Evolutionary conservation across 2,329 filamentous ascomycete genomes (phyloP).

Genomic region (Alternaria tenuissima): DNA sequence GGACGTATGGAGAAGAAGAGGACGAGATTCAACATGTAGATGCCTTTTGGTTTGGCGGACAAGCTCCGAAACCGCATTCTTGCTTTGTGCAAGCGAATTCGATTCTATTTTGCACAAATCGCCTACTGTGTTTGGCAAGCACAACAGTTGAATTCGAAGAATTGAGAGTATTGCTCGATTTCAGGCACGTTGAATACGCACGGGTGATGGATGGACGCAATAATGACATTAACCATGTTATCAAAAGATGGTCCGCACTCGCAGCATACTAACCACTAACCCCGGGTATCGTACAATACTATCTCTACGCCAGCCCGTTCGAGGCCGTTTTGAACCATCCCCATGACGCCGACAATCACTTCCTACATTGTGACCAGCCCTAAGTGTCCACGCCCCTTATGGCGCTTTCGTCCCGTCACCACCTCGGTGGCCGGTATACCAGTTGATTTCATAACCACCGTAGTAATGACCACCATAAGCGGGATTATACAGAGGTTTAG

Average conservation of each 20-base stretch:
- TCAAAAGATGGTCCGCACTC: neutral
- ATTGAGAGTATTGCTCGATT: neutral
- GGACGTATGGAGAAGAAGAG: conserved; percentile 92
- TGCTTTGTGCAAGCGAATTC: neutral
- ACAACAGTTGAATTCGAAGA: neutral
- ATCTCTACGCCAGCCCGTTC: neutral
- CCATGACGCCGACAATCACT: neutral
- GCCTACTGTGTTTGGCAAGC: neutral
- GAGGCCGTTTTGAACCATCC: neutral
- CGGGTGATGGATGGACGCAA: neutral
- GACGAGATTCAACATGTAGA: conserved; percentile 88
- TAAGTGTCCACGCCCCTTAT: neutral
- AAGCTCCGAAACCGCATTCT: neutral
- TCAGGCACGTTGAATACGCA: neutral
- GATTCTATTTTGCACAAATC: neutral
- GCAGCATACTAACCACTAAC: neutral
- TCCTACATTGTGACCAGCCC: neutral
- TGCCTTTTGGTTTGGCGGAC: neutral
- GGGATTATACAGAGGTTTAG: neutral
- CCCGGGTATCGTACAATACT: conserved; percentile 5
- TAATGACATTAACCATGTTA: neutral
- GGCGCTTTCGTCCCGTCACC: neutral
- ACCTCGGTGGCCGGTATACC: neutral
- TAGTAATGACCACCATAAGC: neutral
- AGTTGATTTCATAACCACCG: neutral